Base-by-base conservation (phyloP, 2,329 filamentous ascomycete genomes). In the Microsporum ferrugineum region DNA sequence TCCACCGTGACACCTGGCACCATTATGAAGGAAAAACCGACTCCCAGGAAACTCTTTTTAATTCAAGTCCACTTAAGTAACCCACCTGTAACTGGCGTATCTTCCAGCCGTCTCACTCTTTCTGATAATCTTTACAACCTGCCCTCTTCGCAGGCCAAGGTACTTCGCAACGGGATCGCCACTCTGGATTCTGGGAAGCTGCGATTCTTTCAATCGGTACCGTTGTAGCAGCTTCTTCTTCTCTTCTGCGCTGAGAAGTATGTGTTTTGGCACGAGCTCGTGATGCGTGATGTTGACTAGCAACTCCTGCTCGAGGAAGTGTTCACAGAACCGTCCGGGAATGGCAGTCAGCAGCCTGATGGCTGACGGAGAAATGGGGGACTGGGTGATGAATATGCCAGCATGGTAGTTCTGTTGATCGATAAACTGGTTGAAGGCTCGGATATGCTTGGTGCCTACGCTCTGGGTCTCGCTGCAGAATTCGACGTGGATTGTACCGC, bases 211-310 rank as follows among this genome's bases (percentile, higher is more conserved):
- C 74, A 99, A 78, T 57, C 94, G 85, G 77, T 99, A 99, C 65
- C 94, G 82, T 77, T 91, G 85, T 63, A 99, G 80, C 70, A 99
- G 78, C 41, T 88, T 87, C 55, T 78, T 78, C 82, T 96, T 96
- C 80, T 99, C 94, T 69, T 95, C 90, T 53, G 85, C 83, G 69
- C 89, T 95, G 61, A 99, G 84, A 63, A 97, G 78, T 41, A 97
- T 86, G 72, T 99, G 94, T 73, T 88, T 91, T 51, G 94, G 94
- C 34, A 99, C 94, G 61, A 99, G 83, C 77, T 97, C 92, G 78
- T 99, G 94, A 74, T 91, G 89, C 63, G 92, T 97, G 75, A 99
- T 97, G 78, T 99, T 99, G 76, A 99, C 91, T 63, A 97, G 82
- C 68, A 99, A 77, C 76, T 99, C 94, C 73, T 94, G 88, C 80